A percentile compares a stretch with the other conserved stretches of the same genome.
Conservation (phyloP, 345 rosid species). For the Corchorus capsularis region DNA sequence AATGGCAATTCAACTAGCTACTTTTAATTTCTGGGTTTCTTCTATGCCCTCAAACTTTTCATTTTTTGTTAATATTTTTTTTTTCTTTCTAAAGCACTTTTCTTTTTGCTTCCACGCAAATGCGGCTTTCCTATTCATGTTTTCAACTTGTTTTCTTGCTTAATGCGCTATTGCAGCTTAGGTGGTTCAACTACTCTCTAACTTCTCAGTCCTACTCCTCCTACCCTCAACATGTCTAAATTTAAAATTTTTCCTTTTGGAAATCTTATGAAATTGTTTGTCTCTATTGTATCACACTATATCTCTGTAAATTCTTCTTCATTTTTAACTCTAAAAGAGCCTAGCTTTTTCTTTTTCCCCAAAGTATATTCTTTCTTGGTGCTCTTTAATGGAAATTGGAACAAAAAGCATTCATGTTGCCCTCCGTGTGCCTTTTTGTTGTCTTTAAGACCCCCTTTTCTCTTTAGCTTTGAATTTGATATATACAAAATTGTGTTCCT, state of each 20-base stretch:
- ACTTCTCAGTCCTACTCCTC: background rate
- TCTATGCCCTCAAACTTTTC: background rate
- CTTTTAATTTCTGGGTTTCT: constrained; percentile 1
- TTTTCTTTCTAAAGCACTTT: too few relatives aligned
- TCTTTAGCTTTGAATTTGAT: constrained; percentile 9
- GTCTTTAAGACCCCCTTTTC: constrained; percentile 18
- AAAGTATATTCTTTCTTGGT: background rate
- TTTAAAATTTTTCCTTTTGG: background rate
- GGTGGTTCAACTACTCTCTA: constrained; percentile 33
- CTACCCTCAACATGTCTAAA: background rate
- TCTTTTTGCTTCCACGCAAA: constrained; percentile 4
- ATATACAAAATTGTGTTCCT: background rate
- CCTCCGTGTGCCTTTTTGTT: constrained; percentile 10
- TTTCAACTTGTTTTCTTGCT: background rate
- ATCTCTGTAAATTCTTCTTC: background rate
- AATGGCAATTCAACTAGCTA: background rate
- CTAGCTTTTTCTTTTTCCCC: background rate
- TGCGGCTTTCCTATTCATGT: constrained; percentile 2
- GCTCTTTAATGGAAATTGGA: constrained; percentile 10
- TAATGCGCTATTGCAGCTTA: constrained; percentile 16
- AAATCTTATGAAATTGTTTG: background rate
- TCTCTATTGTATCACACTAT: background rate
- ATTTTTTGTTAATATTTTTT: background rate
- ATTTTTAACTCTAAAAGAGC: constrained; percentile 3
- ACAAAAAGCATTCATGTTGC: background rate